phyloP scores from a whole-genome alignment of 768 basidiomycete genomes.

The Suillus discolor region DNA sequence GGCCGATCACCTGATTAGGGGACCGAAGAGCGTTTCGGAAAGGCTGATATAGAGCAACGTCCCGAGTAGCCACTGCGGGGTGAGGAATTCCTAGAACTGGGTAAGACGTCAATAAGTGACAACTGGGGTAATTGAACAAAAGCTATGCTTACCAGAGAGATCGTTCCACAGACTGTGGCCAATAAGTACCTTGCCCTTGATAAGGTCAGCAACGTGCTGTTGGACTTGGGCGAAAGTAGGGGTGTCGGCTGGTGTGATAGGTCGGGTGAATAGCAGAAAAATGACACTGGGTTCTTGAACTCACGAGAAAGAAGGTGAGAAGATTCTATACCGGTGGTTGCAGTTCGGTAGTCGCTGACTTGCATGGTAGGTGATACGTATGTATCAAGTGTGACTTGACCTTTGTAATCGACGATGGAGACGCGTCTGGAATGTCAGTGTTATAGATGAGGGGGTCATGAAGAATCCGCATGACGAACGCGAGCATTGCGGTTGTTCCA shows the following conservation, averaged over 20 bases:
- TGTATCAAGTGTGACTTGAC: constrained; percentile 60
- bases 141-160: constrained; percentile 58
- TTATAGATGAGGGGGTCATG: constrained; percentile 7
- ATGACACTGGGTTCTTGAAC: constrained; percentile 14
- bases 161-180: constrained; percentile 84
- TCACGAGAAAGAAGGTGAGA: constrained; percentile 43
- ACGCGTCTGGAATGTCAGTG: constrained; percentile 42
- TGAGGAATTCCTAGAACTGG: constrained; percentile 81
- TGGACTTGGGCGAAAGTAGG: constrained; percentile 67
- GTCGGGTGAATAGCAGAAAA: constrained; percentile 2
- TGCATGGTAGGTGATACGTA: constrained; percentile 67
- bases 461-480: constrained; percentile 48
- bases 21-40: constrained; percentile 72
- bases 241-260: constrained; percentile 33
- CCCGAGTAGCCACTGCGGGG: constrained; percentile 74
- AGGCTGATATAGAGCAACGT: constrained; percentile 80
- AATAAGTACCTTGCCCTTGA: constrained; percentile 72
- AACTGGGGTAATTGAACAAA: constrained; percentile 6
- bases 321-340: constrained; percentile 57
- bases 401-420: constrained; percentile 58
- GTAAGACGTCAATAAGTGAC: constrained; percentile 18
- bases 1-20: constrained; percentile 67
- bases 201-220: constrained; percentile 60
- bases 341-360: constrained; percentile 75
- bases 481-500: constrained; percentile 80